Evolutionary conservation across 2,329 filamentous ascomycete species (phyloP).

Genomic region (Fusarium sp.): DNA sequence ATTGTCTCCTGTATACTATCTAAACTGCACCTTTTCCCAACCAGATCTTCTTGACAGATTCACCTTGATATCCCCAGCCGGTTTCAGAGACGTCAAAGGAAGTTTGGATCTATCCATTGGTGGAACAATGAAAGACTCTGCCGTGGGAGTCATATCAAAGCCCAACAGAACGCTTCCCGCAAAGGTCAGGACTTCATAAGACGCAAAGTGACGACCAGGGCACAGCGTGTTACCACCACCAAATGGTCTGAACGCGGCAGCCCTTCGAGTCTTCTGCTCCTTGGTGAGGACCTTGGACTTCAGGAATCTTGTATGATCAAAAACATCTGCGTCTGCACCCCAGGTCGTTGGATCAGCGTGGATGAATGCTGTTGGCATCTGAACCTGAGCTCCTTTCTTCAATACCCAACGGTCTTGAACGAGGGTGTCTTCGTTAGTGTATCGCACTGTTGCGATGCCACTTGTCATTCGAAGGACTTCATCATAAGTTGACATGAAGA

Average conservation of each 20-base stretch:
- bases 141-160: conserved; percentile 32
- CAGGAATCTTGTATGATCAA: conserved; percentile 39
- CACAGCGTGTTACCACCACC: conserved; percentile 41
- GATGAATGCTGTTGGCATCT: conserved; percentile 45
- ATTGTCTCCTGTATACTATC: conserved; percentile 1
- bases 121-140: conserved; percentile 16
- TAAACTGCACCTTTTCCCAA: conserved; percentile 7
- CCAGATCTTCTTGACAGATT: conserved; percentile 9
- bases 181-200: conserved; percentile 40
- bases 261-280: conserved; percentile 25
- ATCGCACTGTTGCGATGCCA: conserved; percentile 41
- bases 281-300: conserved; percentile 28
- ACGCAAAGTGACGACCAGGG: conserved; percentile 38
- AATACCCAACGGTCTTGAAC: conserved; percentile 36
- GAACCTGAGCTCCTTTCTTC: conserved; percentile 43
- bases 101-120: conserved; percentile 40
- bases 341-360: conserved; percentile 38
- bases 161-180: conserved; percentile 29
- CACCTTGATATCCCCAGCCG: conserved; percentile 20
- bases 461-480: conserved; percentile 41
- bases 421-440: conserved; percentile 38
- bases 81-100: conserved; percentile 39
- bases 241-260: conserved; percentile 41
- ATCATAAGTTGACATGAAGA: conserved; percentile 40
- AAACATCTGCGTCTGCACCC: conserved; percentile 34